Evolutionary conservation across 2,329 filamentous ascomycete genomes (phyloP).

Genomic region (Xylaria sp.): DNA sequence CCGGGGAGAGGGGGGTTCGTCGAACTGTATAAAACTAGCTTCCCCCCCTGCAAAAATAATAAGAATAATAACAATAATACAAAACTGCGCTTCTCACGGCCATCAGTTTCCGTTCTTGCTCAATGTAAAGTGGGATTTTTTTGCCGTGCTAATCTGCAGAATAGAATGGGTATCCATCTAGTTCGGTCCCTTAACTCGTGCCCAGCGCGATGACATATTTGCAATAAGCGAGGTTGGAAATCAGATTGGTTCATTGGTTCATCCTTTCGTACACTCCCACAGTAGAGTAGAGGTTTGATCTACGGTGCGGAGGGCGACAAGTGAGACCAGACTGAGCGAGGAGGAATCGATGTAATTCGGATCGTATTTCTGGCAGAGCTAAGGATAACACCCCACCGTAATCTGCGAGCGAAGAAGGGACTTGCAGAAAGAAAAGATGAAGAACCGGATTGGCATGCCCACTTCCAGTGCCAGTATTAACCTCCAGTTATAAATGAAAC

Average conservation of each 20-base stretch:
- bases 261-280: neutral
- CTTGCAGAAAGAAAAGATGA: neutral
- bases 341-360: neutral
- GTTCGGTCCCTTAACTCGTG: no score
- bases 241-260: neutral
- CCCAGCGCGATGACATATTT: neutral
- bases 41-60: no score
- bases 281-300: neutral
- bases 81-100: neutral
- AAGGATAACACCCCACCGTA: neutral
- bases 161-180: no score
- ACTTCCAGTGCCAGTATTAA: neutral
- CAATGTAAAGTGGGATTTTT: neutral
- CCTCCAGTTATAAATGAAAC: neutral
- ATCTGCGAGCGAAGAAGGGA: neutral
- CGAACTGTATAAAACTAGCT: neutral
- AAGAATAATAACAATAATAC: constrained; percentile 17
- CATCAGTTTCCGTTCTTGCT: neutral
- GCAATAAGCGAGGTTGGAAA: neutral
- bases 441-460: neutral
- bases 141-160: no score
- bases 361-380: neutral
- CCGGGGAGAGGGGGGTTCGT: neutral
- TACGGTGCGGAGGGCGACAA: neutral
- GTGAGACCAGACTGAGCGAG: neutral